Evolutionary conservation across 2,329 filamentous ascomycete species (phyloP).

Genomic region (Pseudocercospora eumusae): DNA sequence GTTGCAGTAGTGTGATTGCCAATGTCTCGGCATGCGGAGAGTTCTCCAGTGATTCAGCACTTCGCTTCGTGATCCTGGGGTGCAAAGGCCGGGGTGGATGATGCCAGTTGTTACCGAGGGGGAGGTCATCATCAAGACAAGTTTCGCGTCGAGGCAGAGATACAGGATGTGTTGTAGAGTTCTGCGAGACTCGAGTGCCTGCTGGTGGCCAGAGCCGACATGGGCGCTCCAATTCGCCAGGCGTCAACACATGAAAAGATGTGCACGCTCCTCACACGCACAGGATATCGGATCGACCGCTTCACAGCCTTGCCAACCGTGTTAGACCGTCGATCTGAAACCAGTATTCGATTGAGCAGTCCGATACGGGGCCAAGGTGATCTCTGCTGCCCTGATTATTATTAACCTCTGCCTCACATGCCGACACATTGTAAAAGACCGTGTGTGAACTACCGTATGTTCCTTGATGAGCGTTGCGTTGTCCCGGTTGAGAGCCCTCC

Average conservation of each 20-base stretch:
- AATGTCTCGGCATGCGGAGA: constrained; percentile 11
- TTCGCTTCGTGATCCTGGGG: constrained; percentile 6
- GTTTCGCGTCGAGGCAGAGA: background rate
- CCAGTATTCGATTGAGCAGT: too few relatives aligned
- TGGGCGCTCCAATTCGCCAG: too few relatives aligned
- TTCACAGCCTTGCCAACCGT: background rate
- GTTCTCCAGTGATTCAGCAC: background rate
- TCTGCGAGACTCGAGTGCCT: background rate
- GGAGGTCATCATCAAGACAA: background rate
- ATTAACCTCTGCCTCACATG: too few relatives aligned
- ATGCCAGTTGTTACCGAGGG: background rate
- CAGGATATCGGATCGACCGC: constrained; percentile 42
- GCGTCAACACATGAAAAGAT: too few relatives aligned
- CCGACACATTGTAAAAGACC: too few relatives aligned
- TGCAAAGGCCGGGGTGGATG: background rate
- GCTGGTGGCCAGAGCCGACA: background rate
- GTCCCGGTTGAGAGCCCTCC: too few relatives aligned
- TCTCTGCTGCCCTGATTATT: too few relatives aligned
- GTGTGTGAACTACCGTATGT: too few relatives aligned
- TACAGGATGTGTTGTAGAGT: background rate
- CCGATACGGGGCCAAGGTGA: too few relatives aligned
- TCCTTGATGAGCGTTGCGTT: too few relatives aligned
- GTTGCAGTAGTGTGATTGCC: background rate
- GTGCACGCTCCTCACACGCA: too few relatives aligned
- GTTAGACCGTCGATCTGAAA: too few relatives aligned